Evolutionary conservation across 164 flowering plant genomes (phyloP).

Genomic region (Houttuynia cordata): DNA sequence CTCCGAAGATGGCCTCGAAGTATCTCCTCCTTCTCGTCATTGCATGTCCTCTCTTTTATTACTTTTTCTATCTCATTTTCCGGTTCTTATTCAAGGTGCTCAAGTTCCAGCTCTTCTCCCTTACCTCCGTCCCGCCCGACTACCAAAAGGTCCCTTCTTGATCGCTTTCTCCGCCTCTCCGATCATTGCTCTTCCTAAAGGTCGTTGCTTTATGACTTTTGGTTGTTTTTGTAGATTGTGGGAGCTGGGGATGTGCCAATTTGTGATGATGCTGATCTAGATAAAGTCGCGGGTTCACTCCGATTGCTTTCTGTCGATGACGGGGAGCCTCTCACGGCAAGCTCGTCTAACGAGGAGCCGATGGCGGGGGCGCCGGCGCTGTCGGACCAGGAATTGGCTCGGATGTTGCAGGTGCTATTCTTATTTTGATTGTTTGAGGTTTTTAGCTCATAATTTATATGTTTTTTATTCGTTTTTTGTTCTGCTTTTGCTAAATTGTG

Average conservation of each 20-base stretch:
- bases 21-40: conserved; percentile 12
- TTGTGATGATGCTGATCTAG: conserved; percentile 54
- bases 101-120: conserved; percentile 80
- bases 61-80: background rate
- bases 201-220: background rate
- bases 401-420: conserved; percentile 56
- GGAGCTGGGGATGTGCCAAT: conserved; percentile 36
- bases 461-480: background rate
- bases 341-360: background rate
- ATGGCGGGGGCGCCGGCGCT: conserved; percentile 10
- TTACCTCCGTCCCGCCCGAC: conserved; percentile 76
- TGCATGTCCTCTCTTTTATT: background rate
- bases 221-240: conserved; percentile 27
- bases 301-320: conserved; percentile 40
- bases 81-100: conserved; percentile 41
- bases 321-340: conserved; percentile 1
- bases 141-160: conserved; percentile 51
- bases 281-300: conserved; percentile 31
- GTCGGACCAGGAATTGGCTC: conserved; percentile 87
- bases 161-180: background rate
- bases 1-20: conserved; percentile 20
- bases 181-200: background rate
- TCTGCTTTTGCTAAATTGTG: background rate
- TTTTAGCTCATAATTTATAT: background rate
- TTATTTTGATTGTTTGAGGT: background rate